Evolutionary conservation across 306 rosid genomes (phyloP).

Genomic region (Glycine soja): DNA sequence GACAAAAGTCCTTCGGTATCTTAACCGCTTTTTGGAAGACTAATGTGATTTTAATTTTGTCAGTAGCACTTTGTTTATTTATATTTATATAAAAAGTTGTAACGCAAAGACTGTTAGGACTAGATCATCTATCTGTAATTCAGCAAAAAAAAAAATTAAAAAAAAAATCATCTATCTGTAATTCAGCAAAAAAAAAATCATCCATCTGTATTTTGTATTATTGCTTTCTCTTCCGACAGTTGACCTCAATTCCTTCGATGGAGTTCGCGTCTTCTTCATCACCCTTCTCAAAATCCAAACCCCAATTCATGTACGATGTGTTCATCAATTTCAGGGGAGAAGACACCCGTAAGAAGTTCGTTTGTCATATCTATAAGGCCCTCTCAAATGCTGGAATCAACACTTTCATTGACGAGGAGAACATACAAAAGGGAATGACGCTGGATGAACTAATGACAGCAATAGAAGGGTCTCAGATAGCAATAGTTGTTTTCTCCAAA

Average conservation of each 20-base stretch:
- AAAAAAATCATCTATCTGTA: no score
- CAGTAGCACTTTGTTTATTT: no score
- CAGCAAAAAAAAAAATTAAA: no score
- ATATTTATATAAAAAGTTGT: no score
- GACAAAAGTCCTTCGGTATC: no score
- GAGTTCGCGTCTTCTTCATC: neutral
- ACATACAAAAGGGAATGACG: accelerated
- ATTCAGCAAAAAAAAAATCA: no score
- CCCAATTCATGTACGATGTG: neutral
- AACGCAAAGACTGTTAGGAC: no score
- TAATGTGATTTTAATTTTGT: no score
- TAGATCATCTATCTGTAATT: no score
- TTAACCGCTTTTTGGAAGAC: no score
- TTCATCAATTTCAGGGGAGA: neutral
- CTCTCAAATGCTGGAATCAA: neutral
- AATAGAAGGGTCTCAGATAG: slow-evolving; percentile 20
- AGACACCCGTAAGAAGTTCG: neutral
- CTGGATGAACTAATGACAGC: neutral
- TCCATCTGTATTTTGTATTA: no score
- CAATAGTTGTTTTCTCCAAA: neutral
- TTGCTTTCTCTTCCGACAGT: no score
- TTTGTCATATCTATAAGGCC: neutral
- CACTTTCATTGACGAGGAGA: neutral
- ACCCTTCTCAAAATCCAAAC: neutral
- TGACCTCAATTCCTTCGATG: neutral